Evolutionary conservation across 2,329 filamentous ascomycete genomes (phyloP).

Genomic region (Trichoderma atrobrunneum): DNA sequence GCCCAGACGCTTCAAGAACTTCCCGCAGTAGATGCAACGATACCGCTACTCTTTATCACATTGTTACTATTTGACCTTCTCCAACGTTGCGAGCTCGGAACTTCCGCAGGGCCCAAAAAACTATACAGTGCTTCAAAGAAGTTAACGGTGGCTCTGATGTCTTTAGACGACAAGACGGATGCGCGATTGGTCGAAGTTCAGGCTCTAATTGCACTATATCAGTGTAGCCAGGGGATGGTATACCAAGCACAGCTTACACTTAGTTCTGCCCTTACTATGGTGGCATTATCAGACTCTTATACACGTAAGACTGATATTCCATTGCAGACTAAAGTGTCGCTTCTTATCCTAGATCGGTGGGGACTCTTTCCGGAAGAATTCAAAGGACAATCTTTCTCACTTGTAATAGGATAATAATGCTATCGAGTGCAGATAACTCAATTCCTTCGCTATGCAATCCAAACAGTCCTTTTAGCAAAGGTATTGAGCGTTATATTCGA

Average conservation of each 20-base stretch:
- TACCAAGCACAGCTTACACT: neutral
- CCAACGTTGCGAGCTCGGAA: neutral
- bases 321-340: neutral
- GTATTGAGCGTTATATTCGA: neutral
- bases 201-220: neutral
- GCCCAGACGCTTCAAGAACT: neutral
- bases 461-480: neutral
- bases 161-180: neutral
- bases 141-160: neutral
- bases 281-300: neutral
- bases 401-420: neutral
- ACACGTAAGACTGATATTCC: neutral
- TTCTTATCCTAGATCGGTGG: neutral
- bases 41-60: neutral
- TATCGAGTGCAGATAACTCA: neutral
- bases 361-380: neutral
- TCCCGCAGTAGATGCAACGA: neutral
- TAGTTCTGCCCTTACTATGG: neutral
- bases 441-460: neutral
- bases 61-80: neutral
- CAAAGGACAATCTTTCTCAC: neutral
- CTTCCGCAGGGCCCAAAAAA: neutral
- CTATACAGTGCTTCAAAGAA: neutral
- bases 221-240: neutral
- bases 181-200: neutral